Evolutionary conservation across 352 stramenopile genomes (phyloP), one percentile per base, ranked within the genome.

Genomic region (Phytophthora boehmeriae): DNA sequence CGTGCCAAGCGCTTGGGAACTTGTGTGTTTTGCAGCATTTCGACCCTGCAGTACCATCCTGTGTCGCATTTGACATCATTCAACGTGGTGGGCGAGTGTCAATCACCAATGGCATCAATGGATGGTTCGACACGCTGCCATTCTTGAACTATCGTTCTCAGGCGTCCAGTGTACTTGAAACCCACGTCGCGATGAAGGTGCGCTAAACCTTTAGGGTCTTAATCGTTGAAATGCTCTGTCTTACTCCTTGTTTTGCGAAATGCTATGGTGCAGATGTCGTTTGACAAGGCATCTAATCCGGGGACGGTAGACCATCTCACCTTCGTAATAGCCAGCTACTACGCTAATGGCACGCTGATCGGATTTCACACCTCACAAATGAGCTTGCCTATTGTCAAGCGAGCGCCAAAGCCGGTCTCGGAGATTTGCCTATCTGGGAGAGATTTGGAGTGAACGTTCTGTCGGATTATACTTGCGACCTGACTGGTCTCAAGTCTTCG

Each of bases 21-120:
- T 59, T 98, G 13, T 98, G 96, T 51, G 92, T 97, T 8, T 61
- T 98, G n/a, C 86, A 95, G 55, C 84, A 97, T 60, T 97, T 98
- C 56, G 68, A 85, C 22, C 59, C 80, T 19, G 61, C 66, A 1
- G 57, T 75, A 5, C 44, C 77, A 6, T 79, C 90, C 0, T 98
- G 95, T 50, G 70, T 71, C 19, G 57, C 97, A 6, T 79, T 97
- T 41, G 58, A 88, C 8, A 63, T 84, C 4, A 89, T 98, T 54
- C 79, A 90, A 59, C 75, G 71, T 32, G 85, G 66, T 25, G 76
- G 78, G 1, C 74, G 77, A 30, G 68, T 60, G 8, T 73, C 76
- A 17, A 78, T 57, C 13, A 71, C 72, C 2, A 86, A 90, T 45
- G 59, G 28, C 19, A 71, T 89, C 45, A 67, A 65, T 19, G 81